These are phyloP conservation scores for Boletellus dicymbophilus DNA, from an alignment of 1,284 basidiomycete genomes.

Conservation along the genomic window DNA sequence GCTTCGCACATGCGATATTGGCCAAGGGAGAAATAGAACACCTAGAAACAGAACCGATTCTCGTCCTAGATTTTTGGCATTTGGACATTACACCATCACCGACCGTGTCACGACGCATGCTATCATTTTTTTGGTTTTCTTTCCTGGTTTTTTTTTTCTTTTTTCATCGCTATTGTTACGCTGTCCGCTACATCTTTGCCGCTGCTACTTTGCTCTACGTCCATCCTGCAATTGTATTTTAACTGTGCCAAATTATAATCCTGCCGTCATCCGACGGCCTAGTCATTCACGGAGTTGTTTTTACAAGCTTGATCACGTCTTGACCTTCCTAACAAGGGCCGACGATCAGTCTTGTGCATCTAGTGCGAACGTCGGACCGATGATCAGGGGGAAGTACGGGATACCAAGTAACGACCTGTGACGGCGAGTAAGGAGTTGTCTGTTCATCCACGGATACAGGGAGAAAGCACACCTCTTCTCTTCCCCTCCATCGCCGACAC, in stretches of 20 bases:
- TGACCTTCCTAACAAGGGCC: slow-evolving; percentile 21
- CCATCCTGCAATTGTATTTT: slow-evolving; percentile 22
- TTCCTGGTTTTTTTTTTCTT: neutral
- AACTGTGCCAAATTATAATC: slow-evolving; percentile 7
- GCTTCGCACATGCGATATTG: slow-evolving; percentile 33
- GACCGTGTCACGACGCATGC: slow-evolving; percentile 2
- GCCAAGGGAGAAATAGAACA: slow-evolving; percentile 23
- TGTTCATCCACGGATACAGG: no score
- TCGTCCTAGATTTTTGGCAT: slow-evolving; percentile 23
- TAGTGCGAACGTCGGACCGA: slow-evolving; percentile 1
- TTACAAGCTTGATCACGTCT: slow-evolving; percentile 5
- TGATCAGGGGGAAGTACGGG: no score
- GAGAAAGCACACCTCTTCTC: no score
- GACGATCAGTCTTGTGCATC: slow-evolving; percentile 17
- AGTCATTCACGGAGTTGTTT: slow-evolving; percentile 22
- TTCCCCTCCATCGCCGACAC: slow-evolving; percentile 1
- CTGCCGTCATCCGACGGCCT: slow-evolving; percentile 11
- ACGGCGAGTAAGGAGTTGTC: no score
- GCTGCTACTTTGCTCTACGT: slow-evolving; percentile 11
- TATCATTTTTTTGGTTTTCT: slow-evolving; percentile 1
- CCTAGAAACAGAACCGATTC: slow-evolving; percentile 11
- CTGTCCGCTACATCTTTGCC: slow-evolving; percentile 11
- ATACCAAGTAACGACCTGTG: no score
- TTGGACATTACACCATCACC: slow-evolving; percentile 6
- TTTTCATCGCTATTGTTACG: neutral